Evolutionary conservation across 2,329 filamentous ascomycete genomes (phyloP).

Genomic region (Mariannaea sp.): DNA sequence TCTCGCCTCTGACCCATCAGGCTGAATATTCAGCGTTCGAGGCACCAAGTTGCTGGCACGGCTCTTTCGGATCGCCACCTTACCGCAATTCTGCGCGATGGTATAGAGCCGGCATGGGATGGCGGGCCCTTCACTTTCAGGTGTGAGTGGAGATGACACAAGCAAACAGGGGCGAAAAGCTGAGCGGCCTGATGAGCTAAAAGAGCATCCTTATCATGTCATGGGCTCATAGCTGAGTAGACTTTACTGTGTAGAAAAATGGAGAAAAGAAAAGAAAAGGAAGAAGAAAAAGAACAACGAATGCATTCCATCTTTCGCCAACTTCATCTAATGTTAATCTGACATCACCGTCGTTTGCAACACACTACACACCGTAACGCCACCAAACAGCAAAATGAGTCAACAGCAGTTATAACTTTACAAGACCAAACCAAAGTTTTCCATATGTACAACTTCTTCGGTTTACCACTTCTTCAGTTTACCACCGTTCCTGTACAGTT

Average conservation of each 20-base stretch:
- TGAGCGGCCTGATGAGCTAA: conserved; percentile 4
- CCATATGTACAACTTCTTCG: conserved; percentile 9
- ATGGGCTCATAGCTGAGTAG: neutral
- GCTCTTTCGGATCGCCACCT: conserved; percentile 31
- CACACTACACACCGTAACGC: conserved; percentile 19
- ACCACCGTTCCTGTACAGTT: neutral
- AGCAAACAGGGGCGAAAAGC: conserved; percentile 8
- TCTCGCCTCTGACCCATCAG: conserved; percentile 10
- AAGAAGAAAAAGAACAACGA: no score
- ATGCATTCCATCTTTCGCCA: conserved; percentile 6
- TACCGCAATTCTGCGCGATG: no score
- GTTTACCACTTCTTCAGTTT: neutral
- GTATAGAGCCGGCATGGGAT: conserved; percentile 1
- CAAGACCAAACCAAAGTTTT: conserved; percentile 19
- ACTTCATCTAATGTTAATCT: conserved; percentile 15
- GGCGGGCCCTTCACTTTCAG: conserved; percentile 6
- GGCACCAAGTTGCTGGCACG: conserved; percentile 29
- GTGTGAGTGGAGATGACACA: conserved; percentile 24
- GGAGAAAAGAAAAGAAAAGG: no score
- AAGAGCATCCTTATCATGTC: neutral
- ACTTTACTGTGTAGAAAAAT: no score
- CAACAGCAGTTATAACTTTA: conserved; percentile 26
- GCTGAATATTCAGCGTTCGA: conserved; percentile 1
- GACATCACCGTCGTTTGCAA: conserved; percentile 29
- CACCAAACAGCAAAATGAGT: conserved; percentile 11